Percentiles rank a stretch among this genome's conserved stretches.
Evolutionary conservation across 164 flowering plant species (phyloP).

Genomic region (Dillenia suffruticosa): DNA sequence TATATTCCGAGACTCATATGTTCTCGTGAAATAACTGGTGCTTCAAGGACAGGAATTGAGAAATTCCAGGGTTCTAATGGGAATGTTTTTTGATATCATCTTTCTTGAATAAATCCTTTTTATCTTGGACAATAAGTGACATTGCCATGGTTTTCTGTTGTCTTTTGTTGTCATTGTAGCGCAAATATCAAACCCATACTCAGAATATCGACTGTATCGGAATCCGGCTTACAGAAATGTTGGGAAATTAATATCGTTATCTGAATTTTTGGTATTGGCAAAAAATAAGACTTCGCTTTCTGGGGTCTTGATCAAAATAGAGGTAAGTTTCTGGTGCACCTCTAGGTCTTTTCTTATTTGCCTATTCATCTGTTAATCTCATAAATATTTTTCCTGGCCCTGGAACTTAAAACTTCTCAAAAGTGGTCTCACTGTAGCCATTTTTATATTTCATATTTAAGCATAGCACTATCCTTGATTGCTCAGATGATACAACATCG

Average conservation of each 20-base stretch:
- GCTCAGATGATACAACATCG: too few species aligned
- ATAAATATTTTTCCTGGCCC: neutral
- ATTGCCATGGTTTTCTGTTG: neutral
- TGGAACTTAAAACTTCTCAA: neutral
- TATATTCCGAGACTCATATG: too few species aligned
- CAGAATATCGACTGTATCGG: slow-evolving; percentile 9
- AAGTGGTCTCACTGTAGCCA: neutral
- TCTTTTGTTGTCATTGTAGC: slow-evolving; percentile 21
- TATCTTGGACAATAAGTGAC: too few species aligned
- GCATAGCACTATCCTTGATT: too few species aligned
- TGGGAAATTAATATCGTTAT: slow-evolving; percentile 26
- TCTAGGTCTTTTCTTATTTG: neutral
- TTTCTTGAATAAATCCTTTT: too few species aligned
- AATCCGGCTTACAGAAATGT: slow-evolving; percentile 31
- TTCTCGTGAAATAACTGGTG: too few species aligned
- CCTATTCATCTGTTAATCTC: neutral
- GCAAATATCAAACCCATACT: slow-evolving; percentile 21
- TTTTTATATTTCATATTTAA: neutral
- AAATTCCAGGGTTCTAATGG: too few species aligned
- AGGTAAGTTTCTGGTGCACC: slow-evolving; percentile 19
- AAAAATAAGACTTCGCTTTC: slow-evolving; percentile 16
- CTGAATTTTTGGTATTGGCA: slow-evolving; percentile 29
- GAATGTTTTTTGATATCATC: too few species aligned
- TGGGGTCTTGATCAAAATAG: slow-evolving; percentile 35
- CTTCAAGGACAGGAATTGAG: too few species aligned